Base-by-base conservation (phyloP, 257 asterid genomes). In the Solanum chiquidenum region DNA sequence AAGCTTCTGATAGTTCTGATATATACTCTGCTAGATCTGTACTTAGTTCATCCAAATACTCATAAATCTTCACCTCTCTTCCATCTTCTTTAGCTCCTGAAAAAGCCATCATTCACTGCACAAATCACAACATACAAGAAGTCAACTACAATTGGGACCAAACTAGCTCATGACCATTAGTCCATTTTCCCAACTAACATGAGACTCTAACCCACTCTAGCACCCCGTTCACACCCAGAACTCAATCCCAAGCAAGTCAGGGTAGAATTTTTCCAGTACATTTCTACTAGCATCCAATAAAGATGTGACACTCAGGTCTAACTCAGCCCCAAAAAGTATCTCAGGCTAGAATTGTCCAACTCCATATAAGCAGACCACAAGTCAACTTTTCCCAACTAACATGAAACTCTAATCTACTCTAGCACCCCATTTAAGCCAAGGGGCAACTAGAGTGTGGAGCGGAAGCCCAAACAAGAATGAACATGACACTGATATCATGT, bases 1-100 rank as follows among this genome's bases (percentile, higher is more conserved):
- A 93, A 89, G 90, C 93, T 89, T 97, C 99, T 0, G 99, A 97
- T 71, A 97, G 86, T 82, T 95, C 98, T 18, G 98, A 94, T 66
- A 97, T 93, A 88, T 97, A 94, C 21, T 97, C 99, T 25, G 98
- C 98, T 86, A 97, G 91, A 93, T 94, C 90, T 16, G 93, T 92
- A 86, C 95, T 92, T 55, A 97, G 87, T 60, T 95, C 98, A 80
- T 92, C 98, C 0, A 87, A 89, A 89, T 92, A 94, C 84, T 95
- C 98, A 60, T 91, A 92, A 88, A 97, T 88, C 87, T 94, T 93
- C 92, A 97, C 84, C 84, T 92, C 95, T 91, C 89, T 92, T 49
- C 95, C 96, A 86, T 93, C 92, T 87, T 86, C 92, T 71, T 88
- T 92, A 88, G 83, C 88, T 84, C 90, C 92, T 79, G 87, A 88